A percentile compares a stretch with the other conserved stretches of the same genome.
These are phyloP conservation scores for Fusarium piperis DNA, from an alignment of 2,329 filamentous ascomycete genomes.

Conservation along the genomic window DNA sequence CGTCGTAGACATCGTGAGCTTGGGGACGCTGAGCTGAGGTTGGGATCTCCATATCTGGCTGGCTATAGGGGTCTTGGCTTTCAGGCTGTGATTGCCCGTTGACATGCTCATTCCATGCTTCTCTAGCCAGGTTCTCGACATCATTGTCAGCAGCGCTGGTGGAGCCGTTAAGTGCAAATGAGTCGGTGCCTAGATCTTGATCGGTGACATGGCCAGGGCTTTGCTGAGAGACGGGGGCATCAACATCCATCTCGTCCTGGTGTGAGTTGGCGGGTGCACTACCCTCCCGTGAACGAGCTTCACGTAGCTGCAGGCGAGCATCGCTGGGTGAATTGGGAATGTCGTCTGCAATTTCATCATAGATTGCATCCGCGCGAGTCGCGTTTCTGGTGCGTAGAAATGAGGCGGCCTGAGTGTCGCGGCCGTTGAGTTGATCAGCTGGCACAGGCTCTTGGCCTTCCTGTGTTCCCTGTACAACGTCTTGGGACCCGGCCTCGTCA, in stretches of 20 bases:
- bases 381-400: conserved; percentile 26
- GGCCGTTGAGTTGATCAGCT: conserved; percentile 5
- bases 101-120: conserved; percentile 49
- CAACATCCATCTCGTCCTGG: conserved; percentile 40
- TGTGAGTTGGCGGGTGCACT: conserved; percentile 24
- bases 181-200: conserved; percentile 15
- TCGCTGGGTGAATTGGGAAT: conserved; percentile 43
- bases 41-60: conserved; percentile 24
- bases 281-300: conserved; percentile 43
- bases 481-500: conserved; percentile 29
- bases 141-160: conserved; percentile 33
- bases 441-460: conserved; percentile 24
- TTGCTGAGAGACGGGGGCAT: conserved; percentile 19
- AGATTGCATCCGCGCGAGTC: conserved; percentile 25
- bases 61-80: conserved; percentile 13
- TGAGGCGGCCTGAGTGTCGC: conserved; percentile 13
- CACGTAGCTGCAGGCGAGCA: conserved; percentile 39
- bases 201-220: conserved; percentile 10
- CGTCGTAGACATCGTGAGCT: conserved; percentile 38
- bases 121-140: conserved; percentile 45
- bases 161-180: conserved; percentile 10
- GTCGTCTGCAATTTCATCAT: conserved; percentile 30
- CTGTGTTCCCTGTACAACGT: conserved; percentile 34
- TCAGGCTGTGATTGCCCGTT: conserved; percentile 41
- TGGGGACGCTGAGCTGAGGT: conserved; percentile 32